Base-by-base conservation (phyloP, 2,329 filamentous ascomycete species). In the Amesomyces nigricolor region DNA sequence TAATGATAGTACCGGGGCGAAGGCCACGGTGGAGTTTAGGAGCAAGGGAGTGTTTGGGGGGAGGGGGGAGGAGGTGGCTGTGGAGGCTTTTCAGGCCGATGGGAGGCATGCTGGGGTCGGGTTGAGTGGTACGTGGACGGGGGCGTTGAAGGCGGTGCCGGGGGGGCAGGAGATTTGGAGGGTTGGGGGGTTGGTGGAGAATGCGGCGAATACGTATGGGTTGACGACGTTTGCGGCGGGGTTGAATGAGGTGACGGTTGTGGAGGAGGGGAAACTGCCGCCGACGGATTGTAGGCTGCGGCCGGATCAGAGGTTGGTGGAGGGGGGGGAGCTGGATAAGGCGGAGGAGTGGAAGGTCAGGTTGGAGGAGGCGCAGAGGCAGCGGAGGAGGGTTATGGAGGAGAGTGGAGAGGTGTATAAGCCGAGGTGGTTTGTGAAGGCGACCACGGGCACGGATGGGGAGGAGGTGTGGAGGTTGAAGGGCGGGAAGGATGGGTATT, bases 11-110 rank as follows among this genome's bases (percentile, higher is more conserved):
- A 90, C 86, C 0, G 90, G 91, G 7, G 84, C 88, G 62, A 91
- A 89, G 68, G 89, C 91, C 1, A 78, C 86, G n/a, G 83, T 90
- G 46, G 91, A 92, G 55, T 99, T 99, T 75, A 95, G 94, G 68
- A 83, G 87, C 53, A 95, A 94, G 67, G 92, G 94, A 62, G 96
- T 99, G 89, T 99, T 97, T 73, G 91, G 92, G 32, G 94, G 94
- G 13, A 85, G 94, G 54, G 88, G 87, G 59, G 94, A 99, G 71
- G 94, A 99, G 59, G 88, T 97, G 9, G 78, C 81, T 37, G 86
- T 92, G 6, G 86, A 91, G 64, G 80, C 85, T 1, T 86, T 86
- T 62, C 85, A 86, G 56, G 72, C 79, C 0, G 78, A 86, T 53
- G 90, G 89, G 40, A 71, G 75, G 22, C 77, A 83, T 17, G 80